These are phyloP conservation scores for Bryoerythrophyllum caledonicum DNA, from an alignment of 225 moss, liverwort and hornwort species.

Conservation along the genomic window DNA sequence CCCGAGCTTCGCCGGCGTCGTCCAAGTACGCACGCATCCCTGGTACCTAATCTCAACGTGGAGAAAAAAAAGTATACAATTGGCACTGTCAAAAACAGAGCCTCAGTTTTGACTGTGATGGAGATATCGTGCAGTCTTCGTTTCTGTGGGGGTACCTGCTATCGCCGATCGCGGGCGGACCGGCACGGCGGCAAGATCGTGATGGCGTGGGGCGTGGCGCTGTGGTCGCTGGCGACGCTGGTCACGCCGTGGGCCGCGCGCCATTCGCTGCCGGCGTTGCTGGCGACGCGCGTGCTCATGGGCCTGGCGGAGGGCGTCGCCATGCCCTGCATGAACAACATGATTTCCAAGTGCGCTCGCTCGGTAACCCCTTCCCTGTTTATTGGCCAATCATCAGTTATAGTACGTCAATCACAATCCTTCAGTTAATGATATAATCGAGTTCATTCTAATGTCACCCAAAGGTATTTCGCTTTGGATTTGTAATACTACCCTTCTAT, in stretches of 20 bases:
- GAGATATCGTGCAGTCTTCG: constrained; percentile 55
- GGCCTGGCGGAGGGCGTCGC: constrained; percentile 84
- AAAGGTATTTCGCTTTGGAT: no score
- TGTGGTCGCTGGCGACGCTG: constrained; percentile 84
- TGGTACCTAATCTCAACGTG: no score
- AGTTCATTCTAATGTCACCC: no score
- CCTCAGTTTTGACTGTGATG: background rate
- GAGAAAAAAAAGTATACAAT: no score
- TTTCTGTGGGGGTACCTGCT: constrained; percentile 91
- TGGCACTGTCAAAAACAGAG: no score
- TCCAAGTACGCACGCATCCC: constrained; percentile 54
- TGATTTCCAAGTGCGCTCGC: constrained; percentile 66
- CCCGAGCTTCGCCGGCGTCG: constrained; percentile 71
- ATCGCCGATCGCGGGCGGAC: constrained; percentile 79
- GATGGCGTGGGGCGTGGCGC: constrained; percentile 77
- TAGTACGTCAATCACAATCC: no score
- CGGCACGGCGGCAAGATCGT: constrained; percentile 84
- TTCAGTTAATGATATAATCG: no score
- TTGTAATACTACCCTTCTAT: no score
- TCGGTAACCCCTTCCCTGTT: constrained; percentile 10
- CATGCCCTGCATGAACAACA: constrained; percentile 94
- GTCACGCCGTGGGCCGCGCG: constrained; percentile 74
- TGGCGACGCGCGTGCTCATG: constrained; percentile 68
- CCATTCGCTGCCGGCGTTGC: constrained; percentile 62
- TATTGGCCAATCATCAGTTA: background rate